Evolutionary conservation across 1,139 yeast genomes (phyloP), one percentile per base, ranked within the genome.

Genomic region (Lodderomyces margitis): DNA sequence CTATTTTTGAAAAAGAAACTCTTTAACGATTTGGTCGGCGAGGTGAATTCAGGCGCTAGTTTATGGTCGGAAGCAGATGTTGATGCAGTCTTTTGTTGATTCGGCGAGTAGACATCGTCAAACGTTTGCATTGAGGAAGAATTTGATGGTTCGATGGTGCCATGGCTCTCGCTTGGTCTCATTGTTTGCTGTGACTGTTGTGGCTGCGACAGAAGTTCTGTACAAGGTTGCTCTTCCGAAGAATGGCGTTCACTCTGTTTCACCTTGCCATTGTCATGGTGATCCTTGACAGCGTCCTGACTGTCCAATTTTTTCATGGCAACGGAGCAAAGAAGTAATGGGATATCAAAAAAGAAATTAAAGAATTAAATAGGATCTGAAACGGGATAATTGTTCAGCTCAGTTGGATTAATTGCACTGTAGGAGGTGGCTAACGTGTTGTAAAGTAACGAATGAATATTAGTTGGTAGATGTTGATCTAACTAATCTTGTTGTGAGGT

Each of bases 1-100:
- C 62, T 46, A 40, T 60, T 54, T 34, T 57, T 56, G 46, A 64
- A 62, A 21, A 46, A 38, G 16, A 45, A 40, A 41, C 50, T 55
- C 42, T 58, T 57, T 35, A 61, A 48, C 20, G 66, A 56, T 46
- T 62, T 64, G 32, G 59, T 51, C 9, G 68, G 68, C 14, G 66
- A 60, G 7, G 59, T 43, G 39, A 51, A 47, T 32, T 53, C 57
- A 27, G 37, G 28, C 12, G 39, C 23, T 12, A 27, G 8, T n/a
- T 38, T 37, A 12, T 17, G 25, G 10, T 31, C 35, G 5, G 43
- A 39, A 4, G 28, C 12, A 5, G 32, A 16, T 12, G 48, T 31
- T 16, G 42, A 37, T 12, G 30, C 23, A 1, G 43, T 15, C 35
- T 39, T 37, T 8, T 44, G 40, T 17, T 14, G 16, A 21, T 21